phyloP scores from a whole-genome alignment of 73 alveolate genomes.

The Stentor coeruleus region DNA sequence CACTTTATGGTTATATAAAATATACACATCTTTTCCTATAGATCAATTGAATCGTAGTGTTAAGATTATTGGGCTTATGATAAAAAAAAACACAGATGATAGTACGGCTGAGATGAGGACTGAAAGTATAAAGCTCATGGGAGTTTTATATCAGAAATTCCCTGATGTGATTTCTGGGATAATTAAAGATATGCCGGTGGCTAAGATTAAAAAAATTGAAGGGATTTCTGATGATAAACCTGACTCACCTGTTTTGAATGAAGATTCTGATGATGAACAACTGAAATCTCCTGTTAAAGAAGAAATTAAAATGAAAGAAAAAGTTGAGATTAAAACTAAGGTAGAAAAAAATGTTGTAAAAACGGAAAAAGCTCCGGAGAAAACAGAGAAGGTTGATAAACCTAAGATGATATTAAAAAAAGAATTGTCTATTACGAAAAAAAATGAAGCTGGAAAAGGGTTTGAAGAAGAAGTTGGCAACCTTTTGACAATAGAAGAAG shows the following conservation, averaged over 20 bases:
- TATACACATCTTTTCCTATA: constrained; percentile 27
- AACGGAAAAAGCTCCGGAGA: constrained; percentile 27
- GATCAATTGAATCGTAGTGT: constrained; percentile 40
- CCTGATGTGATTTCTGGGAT: constrained; percentile 37
- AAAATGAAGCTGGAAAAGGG: neutral
- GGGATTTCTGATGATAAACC: constrained; percentile 48
- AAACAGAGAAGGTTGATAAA: constrained; percentile 15
- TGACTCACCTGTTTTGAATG: no score
- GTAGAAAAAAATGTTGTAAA: constrained; percentile 20
- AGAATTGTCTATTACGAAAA: neutral
- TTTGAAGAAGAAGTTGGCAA: constrained; percentile 47
- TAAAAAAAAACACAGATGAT: constrained; percentile 43
- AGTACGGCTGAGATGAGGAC: constrained; percentile 45
- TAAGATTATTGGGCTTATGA: constrained; percentile 26
- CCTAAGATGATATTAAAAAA: neutral
- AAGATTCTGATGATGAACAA: no score
- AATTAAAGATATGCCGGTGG: constrained; percentile 38
- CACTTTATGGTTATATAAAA: constrained; percentile 28
- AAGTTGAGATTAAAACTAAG: constrained; percentile 12
- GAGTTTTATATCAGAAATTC: constrained; percentile 41
- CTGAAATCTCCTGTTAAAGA: constrained; percentile 20
- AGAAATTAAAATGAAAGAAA: constrained; percentile 28
- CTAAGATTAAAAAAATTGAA: constrained; percentile 42
- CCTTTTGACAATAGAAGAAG: constrained; percentile 56
- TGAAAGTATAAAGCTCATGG: constrained; percentile 35